Percentiles rank a stretch among this genome's conserved stretches.
phyloP scores from a whole-genome alignment of 805 yeast genomes.

The Saccharomycopsis fibuligera region DNA sequence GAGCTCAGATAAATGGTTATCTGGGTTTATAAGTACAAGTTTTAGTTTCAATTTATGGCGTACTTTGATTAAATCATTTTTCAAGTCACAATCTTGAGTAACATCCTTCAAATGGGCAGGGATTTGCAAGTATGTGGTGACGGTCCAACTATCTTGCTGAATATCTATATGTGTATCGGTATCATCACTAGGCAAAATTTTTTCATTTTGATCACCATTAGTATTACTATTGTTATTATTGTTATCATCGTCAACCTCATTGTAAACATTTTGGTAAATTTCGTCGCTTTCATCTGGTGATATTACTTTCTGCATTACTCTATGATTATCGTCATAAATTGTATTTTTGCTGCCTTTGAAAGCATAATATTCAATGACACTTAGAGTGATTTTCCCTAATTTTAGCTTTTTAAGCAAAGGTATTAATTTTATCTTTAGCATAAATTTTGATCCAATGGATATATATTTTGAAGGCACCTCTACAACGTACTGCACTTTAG shows the following conservation, averaged over 20 bases:
- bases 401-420: slow-evolving; percentile 77
- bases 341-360: slow-evolving; percentile 19
- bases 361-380: slow-evolving; percentile 57
- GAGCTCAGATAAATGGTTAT: slow-evolving; percentile 86
- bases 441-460: slow-evolving; percentile 76
- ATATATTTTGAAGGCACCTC: slow-evolving; percentile 81
- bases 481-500: slow-evolving; percentile 81
- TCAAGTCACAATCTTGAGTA: slow-evolving; percentile 81
- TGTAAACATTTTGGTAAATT: slow-evolving; percentile 43
- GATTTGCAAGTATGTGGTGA: slow-evolving; percentile 49
- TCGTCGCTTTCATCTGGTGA: slow-evolving; percentile 47
- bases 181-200: not conserved
- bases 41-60: slow-evolving; percentile 83
- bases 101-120: slow-evolving; percentile 70
- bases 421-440: slow-evolving; percentile 61
- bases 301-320: slow-evolving; percentile 1
- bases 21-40: slow-evolving; percentile 73
- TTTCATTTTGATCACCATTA: not conserved
- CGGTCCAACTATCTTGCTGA: slow-evolving; percentile 64
- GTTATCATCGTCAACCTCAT: slow-evolving; percentile 1
- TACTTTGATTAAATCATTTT: slow-evolving; percentile 58
- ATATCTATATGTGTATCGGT: slow-evolving; percentile 19
- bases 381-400: slow-evolving; percentile 62
- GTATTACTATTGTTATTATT: not conserved
- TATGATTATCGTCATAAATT: slow-evolving; percentile 9